Evolutionary conservation across 192 early-diverging fungal species (phyloP).

Genomic region (Mortierella hygrophila): DNA sequence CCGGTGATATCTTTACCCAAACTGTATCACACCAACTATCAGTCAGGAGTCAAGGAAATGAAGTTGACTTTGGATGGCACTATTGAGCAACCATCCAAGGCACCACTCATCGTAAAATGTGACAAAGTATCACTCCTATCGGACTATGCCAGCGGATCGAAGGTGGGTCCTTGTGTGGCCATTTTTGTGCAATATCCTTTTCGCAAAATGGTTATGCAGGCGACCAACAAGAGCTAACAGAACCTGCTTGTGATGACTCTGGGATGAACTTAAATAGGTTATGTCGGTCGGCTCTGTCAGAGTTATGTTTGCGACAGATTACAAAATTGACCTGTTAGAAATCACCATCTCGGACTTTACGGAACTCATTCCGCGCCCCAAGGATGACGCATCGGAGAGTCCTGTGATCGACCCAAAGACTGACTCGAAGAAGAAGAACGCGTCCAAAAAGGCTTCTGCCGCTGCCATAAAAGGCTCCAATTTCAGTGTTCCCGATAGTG

Average conservation of each 20-base stretch:
- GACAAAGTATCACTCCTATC: slow-evolving; percentile 15
- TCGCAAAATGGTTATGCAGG: too few relatives aligned
- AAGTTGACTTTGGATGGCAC: slow-evolving; percentile 15
- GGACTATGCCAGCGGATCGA: slow-evolving; percentile 24
- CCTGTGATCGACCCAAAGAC: slow-evolving; percentile 7
- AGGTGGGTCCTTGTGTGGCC: neutral
- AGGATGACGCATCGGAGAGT: slow-evolving; percentile 4
- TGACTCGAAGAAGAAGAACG: slow-evolving; percentile 11
- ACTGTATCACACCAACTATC: neutral
- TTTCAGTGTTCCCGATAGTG: neutral
- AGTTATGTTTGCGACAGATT: slow-evolving; percentile 17
- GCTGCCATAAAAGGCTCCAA: neutral
- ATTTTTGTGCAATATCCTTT: neutral
- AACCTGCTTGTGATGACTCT: too few relatives aligned
- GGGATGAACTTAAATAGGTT: slow-evolving; percentile 2
- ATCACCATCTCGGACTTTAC: slow-evolving; percentile 4
- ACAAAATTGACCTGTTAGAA: slow-evolving; percentile 13
- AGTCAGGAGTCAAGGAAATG: slow-evolving; percentile 25
- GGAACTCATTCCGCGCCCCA: slow-evolving; percentile 26
- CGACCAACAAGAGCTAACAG: too few relatives aligned
- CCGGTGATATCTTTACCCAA: slow-evolving; percentile 1
- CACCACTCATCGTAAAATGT: slow-evolving; percentile 5
- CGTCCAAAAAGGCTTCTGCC: neutral
- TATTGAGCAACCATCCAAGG: slow-evolving; percentile 6
- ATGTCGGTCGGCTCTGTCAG: slow-evolving; percentile 10